Evolutionary conservation across 2,329 filamentous ascomycete genomes (phyloP).

Genomic region (Paramyrothecium sp.): DNA sequence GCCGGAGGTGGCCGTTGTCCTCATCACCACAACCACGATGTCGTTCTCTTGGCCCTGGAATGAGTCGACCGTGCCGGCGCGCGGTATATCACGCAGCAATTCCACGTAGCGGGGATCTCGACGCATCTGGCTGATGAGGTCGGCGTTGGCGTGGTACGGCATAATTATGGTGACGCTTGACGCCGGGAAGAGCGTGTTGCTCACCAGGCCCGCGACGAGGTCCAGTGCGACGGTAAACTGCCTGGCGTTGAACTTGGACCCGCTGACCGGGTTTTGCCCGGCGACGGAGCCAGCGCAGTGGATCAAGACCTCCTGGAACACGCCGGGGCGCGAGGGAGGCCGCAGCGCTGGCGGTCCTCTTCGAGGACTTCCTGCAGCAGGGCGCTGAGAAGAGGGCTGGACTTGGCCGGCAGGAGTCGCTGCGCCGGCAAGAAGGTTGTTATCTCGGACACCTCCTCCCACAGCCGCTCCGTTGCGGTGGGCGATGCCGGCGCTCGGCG

Average conservation of each 20-base stretch:
- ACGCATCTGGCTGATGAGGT: neutral
- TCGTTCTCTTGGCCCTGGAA: slow-evolving; percentile 22
- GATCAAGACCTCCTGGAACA: slow-evolving; percentile 12
- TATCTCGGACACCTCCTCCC: too few relatives aligned
- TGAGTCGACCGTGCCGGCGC: slow-evolving; percentile 9
- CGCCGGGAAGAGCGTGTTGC: slow-evolving; percentile 2
- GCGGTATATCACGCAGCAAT: too few relatives aligned
- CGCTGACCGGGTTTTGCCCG: neutral
- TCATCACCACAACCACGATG: slow-evolving; percentile 16
- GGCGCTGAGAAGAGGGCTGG: too few relatives aligned
- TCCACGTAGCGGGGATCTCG: neutral
- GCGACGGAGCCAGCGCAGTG: slow-evolving; percentile 10
- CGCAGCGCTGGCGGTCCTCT: too few relatives aligned
- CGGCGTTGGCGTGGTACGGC: slow-evolving; percentile 13
- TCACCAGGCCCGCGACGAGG: slow-evolving; percentile 9
- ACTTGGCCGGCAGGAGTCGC: too few relatives aligned
- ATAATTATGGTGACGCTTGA: slow-evolving; percentile 10
- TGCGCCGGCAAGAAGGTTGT: too few relatives aligned
- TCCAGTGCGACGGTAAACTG: slow-evolving; percentile 15
- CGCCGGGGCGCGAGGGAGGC: neutral
- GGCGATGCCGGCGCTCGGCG: too few relatives aligned
- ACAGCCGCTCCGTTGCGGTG: too few relatives aligned
- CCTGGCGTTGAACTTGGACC: slow-evolving; percentile 7
- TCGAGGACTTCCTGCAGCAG: too few relatives aligned
- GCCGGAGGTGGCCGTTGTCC: slow-evolving; percentile 6